Percentiles rank a stretch among this genome's conserved stretches.
Evolutionary conservation across 768 basidiomycete species (phyloP).

Genomic region (Leccinellum luteum): DNA sequence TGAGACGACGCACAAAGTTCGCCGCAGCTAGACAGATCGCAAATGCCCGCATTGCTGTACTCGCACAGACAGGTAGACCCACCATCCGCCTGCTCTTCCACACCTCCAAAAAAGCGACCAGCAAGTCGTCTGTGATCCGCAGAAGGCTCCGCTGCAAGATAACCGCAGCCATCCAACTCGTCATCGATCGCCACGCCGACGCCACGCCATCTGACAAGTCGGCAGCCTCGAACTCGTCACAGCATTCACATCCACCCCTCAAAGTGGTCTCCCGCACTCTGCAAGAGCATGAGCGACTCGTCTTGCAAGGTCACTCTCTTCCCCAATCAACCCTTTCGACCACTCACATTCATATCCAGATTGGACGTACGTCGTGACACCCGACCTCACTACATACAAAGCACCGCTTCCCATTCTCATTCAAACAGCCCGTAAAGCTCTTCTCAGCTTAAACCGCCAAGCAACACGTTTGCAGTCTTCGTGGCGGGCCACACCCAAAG

Average conservation of each 20-base stretch:
- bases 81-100: conserved; percentile 20
- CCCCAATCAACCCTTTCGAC: background rate
- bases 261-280: background rate
- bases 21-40: conserved; percentile 3
- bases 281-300: background rate
- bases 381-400: conserved; percentile 24
- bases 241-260: conserved; percentile 8
- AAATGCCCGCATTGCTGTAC: conserved; percentile 1
- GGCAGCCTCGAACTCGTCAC: background rate
- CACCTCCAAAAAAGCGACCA: conserved; percentile 24
- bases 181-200: conserved; percentile 18
- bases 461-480: conserved; percentile 9
- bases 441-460: conserved; percentile 11
- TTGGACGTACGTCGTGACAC: conserved; percentile 30
- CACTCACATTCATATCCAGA: conserved; percentile 6
- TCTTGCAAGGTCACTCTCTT: conserved; percentile 19
- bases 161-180: conserved; percentile 16
- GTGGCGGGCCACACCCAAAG: conserved; percentile 9
- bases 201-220: background rate
- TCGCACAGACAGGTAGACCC: conserved; percentile 7
- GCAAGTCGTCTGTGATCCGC: conserved; percentile 23
- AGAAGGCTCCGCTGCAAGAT: conserved; percentile 20
- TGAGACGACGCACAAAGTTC: background rate
- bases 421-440: conserved; percentile 19
- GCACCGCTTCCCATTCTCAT: conserved; percentile 25